Conservation (phyloP, 345 rosid species). For the Heritiera fomes region DNA sequence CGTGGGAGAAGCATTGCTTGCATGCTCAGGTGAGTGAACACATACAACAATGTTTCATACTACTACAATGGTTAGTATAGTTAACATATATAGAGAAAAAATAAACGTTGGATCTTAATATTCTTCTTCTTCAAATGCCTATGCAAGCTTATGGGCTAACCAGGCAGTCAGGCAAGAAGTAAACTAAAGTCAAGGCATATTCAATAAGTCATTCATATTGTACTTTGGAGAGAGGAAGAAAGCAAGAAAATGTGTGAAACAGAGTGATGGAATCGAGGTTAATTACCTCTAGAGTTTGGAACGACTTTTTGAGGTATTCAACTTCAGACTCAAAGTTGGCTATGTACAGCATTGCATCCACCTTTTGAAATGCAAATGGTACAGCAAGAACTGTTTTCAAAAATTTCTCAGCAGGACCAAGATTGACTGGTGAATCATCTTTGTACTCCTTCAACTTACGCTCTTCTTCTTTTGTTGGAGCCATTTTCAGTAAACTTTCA, state of each 20-base stretch:
- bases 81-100: neutral
- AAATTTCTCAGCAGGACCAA: slow-evolving; percentile 91
- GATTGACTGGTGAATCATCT: slow-evolving; percentile 75
- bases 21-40: neutral
- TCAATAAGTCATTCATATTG: slow-evolving; percentile 5
- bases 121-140: neutral
- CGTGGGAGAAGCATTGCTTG: neutral
- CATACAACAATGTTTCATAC: neutral
- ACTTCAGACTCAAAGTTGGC: slow-evolving; percentile 90
- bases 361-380: slow-evolving; percentile 88
- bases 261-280: neutral
- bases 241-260: neutral
- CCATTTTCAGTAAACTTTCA: slow-evolving; percentile 90
- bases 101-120: neutral
- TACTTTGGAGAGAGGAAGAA: neutral
- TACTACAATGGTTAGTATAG: neutral
- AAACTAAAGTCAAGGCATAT: neutral
- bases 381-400: slow-evolving; percentile 83
- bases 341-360: slow-evolving; percentile 80
- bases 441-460: slow-evolving; percentile 72
- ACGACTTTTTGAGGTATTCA: slow-evolving; percentile 79
- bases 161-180: neutral
- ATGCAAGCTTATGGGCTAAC: neutral
- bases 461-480: slow-evolving; percentile 94
- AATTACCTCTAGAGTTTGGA: slow-evolving; percentile 83